Evolutionary conservation across 306 rosid species (phyloP).

Genomic region (Rosa lucieae): DNA sequence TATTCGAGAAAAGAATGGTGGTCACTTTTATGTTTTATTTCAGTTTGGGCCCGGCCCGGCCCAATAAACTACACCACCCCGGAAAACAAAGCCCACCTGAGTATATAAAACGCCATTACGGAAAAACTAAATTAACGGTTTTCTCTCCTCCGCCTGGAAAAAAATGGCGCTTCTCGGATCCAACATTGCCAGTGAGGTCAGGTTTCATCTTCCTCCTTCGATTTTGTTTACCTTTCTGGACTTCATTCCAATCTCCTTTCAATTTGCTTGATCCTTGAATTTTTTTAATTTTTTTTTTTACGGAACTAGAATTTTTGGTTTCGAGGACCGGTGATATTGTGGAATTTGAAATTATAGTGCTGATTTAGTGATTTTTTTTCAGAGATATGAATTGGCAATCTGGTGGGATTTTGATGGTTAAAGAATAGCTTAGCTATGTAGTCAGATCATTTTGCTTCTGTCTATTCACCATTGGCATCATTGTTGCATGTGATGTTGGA

Average conservation of each 20-base stretch:
- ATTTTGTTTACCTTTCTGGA: background rate
- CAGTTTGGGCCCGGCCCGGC: background rate
- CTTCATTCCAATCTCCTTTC: background rate
- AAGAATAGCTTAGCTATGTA: too few species aligned
- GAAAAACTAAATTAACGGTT: background rate
- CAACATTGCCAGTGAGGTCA: conserved; percentile 63
- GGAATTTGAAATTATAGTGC: too few species aligned
- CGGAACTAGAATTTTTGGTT: too few species aligned
- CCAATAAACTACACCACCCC: background rate
- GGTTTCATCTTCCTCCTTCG: conserved; percentile 16
- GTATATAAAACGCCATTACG: background rate
- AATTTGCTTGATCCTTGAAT: background rate
- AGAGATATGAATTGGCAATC: too few species aligned
- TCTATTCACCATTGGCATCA: too few species aligned
- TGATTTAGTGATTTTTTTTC: too few species aligned
- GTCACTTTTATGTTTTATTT: too few species aligned
- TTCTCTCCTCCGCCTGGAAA: background rate
- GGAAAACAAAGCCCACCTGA: background rate
- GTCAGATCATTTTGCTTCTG: too few species aligned
- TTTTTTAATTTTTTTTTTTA: background rate
- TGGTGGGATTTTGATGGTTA: too few species aligned
- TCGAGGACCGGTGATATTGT: too few species aligned
- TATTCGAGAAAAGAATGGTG: too few species aligned
- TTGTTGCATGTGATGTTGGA: background rate
- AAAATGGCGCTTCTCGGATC: conserved; percentile 79